Conservation (phyloP, 768 basidiomycete genomes). For the Strobilomyces echinocephalus region DNA sequence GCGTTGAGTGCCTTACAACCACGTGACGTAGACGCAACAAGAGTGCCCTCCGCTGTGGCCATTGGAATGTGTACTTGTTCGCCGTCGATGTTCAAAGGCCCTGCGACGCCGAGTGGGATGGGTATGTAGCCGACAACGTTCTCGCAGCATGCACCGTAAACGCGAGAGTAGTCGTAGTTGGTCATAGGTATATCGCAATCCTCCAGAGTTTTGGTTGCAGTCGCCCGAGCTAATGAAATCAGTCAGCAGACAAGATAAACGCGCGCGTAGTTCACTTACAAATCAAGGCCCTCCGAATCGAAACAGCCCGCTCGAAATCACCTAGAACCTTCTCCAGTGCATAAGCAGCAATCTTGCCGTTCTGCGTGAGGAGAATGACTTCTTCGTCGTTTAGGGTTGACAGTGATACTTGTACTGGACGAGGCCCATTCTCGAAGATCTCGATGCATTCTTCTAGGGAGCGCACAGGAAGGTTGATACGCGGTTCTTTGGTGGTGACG, state of each 20-base stretch:
- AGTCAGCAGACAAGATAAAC: constrained; percentile 2
- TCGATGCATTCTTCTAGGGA: constrained; percentile 74
- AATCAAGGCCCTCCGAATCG: constrained; percentile 80
- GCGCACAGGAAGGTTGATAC: constrained; percentile 32
- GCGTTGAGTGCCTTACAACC: constrained; percentile 98
- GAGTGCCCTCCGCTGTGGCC: constrained; percentile 99
- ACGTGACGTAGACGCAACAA: constrained; percentile 95
- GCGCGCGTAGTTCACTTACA: constrained; percentile 50
- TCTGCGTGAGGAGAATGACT: constrained; percentile 79
- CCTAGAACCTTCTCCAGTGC: constrained; percentile 93
- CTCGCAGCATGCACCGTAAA: constrained; percentile 96
- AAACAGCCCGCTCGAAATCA: constrained; percentile 81
- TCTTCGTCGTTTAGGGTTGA: constrained; percentile 84
- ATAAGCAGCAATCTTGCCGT: constrained; percentile 92
- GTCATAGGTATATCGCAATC: constrained; percentile 73
- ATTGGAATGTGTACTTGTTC: constrained; percentile 86
- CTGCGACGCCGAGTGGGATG: constrained; percentile 92
- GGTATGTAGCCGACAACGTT: constrained; percentile 98
- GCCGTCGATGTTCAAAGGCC: constrained; percentile 90
- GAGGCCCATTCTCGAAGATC: constrained; percentile 71
- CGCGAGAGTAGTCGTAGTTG: constrained; percentile 89
- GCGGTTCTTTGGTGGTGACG: constrained; percentile 12
- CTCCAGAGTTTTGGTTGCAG: constrained; percentile 80
- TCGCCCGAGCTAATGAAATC: constrained; percentile 64
- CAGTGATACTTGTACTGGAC: constrained; percentile 53